Percentiles rank a stretch among this genome's conserved stretches.
Evolutionary conservation across 768 basidiomycete species (phyloP).

Genomic region (Hericium rajendrae): DNA sequence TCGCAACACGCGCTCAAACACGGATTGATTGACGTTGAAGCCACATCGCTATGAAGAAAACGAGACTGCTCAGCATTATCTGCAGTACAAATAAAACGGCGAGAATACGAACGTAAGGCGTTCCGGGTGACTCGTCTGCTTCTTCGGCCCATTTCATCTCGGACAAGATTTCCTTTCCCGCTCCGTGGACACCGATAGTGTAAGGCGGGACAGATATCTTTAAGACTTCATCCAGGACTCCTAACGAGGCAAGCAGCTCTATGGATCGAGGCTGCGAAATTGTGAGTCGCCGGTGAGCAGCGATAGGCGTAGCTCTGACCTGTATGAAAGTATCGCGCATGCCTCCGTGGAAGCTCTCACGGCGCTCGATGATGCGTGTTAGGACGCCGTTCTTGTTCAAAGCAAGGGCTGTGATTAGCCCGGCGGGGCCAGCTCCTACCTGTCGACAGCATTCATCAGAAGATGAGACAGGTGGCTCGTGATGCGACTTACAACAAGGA

Average conservation of each 20-base stretch:
- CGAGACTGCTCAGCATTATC: too few species aligned
- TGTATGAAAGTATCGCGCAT: neutral
- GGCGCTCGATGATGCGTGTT: constrained; percentile 9
- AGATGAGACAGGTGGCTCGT: neutral
- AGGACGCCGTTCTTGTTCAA: constrained; percentile 8
- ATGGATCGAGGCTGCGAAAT: neutral
- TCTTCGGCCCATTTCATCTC: neutral
- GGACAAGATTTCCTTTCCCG: neutral
- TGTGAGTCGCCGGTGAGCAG: neutral
- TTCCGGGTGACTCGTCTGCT: neutral
- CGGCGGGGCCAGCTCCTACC: constrained; percentile 11
- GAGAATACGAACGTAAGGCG: neutral
- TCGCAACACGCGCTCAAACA: constrained; percentile 24
- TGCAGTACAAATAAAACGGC: too few species aligned
- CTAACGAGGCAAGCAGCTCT: neutral
- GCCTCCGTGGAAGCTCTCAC: neutral
- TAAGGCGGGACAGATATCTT: neutral
- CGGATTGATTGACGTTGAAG: constrained; percentile 19
- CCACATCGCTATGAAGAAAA: constrained; percentile 6
- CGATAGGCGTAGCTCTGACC: neutral
- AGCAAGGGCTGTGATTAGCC: constrained; percentile 4
- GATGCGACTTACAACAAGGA: neutral
- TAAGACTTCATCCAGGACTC: neutral
- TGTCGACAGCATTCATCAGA: neutral
- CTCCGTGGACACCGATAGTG: neutral